These are phyloP conservation scores for Aspergillus glaucus DNA, from an alignment of 2,329 filamentous ascomycete genomes.

Conservation along the genomic window DNA sequence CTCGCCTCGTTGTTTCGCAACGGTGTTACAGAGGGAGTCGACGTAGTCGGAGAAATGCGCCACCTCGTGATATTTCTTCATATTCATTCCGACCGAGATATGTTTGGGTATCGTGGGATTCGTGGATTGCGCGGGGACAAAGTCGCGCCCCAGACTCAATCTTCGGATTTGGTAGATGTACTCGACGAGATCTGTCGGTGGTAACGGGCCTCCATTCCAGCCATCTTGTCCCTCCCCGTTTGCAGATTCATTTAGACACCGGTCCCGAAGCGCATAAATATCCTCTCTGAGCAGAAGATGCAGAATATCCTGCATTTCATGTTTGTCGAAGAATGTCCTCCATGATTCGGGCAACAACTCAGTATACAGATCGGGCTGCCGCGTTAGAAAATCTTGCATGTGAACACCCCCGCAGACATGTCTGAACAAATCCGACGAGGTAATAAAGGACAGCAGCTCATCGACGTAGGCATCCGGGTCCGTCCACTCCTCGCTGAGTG, in stretches of 20 bases:
- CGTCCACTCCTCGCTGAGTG: slow-evolving; percentile 63
- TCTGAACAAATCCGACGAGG: slow-evolving; percentile 68
- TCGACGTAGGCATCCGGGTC: slow-evolving; percentile 71
- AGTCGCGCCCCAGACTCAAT: slow-evolving; percentile 61
- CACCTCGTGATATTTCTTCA: slow-evolving; percentile 94
- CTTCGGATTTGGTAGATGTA: slow-evolving; percentile 68
- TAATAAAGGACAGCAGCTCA: slow-evolving; percentile 68
- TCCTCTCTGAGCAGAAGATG: slow-evolving; percentile 77
- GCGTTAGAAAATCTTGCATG: slow-evolving; percentile 91
- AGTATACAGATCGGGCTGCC: slow-evolving; percentile 74
- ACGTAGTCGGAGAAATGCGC: slow-evolving; percentile 84
- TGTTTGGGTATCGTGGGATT: slow-evolving; percentile 57
- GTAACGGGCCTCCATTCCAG: slow-evolving; percentile 41
- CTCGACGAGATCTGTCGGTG: slow-evolving; percentile 55
- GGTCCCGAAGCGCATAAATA: slow-evolving; percentile 43
- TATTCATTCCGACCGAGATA: slow-evolving; percentile 84
- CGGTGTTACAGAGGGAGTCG: slow-evolving; percentile 56
- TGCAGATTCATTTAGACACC: slow-evolving; percentile 6
- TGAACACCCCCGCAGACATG: slow-evolving; percentile 96
- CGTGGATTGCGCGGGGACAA: slow-evolving; percentile 36
- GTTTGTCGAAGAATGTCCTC: slow-evolving; percentile 67
- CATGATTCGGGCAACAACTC: slow-evolving; percentile 71
- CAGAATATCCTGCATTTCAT: slow-evolving; percentile 68
- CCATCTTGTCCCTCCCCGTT: slow-evolving; percentile 9
- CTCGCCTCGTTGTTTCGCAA: slow-evolving; percentile 42